Evolutionary conservation across 106 monocot genomes (phyloP).

Genomic region (Platanthera guangdongensis): DNA sequence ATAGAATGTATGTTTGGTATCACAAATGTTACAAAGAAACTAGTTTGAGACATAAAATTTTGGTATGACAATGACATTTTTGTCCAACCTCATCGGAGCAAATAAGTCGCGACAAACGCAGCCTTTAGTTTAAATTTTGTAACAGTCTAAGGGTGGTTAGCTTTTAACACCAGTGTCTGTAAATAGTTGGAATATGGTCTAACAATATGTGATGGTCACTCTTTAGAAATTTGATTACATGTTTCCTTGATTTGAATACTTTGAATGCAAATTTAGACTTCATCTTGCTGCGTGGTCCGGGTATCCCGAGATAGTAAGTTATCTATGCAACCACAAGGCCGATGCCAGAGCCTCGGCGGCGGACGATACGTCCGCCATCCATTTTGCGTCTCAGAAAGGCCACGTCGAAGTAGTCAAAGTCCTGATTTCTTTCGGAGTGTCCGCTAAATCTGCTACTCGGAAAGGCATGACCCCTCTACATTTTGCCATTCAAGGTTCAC

Average conservation of each 20-base stretch:
- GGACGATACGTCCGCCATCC: slow-evolving; percentile 89
- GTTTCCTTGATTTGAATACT: slow-evolving; percentile 29
- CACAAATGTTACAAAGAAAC: too few relatives aligned
- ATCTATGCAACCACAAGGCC: slow-evolving; percentile 79
- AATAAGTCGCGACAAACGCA: too few relatives aligned
- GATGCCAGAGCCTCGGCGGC: slow-evolving; percentile 82
- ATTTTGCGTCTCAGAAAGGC: slow-evolving; percentile 94
- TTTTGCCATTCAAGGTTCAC: slow-evolving; percentile 66
- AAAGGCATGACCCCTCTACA: slow-evolving; percentile 88
- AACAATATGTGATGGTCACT: too few relatives aligned
- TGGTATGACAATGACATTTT: too few relatives aligned
- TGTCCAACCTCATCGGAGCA: too few relatives aligned
- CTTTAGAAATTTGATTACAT: too few relatives aligned
- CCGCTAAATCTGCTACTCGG: slow-evolving; percentile 62
- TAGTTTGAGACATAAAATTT: too few relatives aligned
- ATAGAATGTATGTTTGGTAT: too few relatives aligned
- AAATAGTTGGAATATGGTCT: too few relatives aligned
- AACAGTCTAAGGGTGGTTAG: too few relatives aligned
- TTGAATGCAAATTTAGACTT: slow-evolving; percentile 54
- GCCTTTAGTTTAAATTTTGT: too few relatives aligned
- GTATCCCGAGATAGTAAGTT: slow-evolving; percentile 61
- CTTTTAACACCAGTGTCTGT: too few relatives aligned
- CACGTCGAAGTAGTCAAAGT: slow-evolving; percentile 56
- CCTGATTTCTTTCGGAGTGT: slow-evolving; percentile 53
- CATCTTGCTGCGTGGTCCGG: slow-evolving; percentile 98